Evolutionary conservation across 2,329 filamentous ascomycete species (phyloP).

Genomic region (Capronia americana): DNA sequence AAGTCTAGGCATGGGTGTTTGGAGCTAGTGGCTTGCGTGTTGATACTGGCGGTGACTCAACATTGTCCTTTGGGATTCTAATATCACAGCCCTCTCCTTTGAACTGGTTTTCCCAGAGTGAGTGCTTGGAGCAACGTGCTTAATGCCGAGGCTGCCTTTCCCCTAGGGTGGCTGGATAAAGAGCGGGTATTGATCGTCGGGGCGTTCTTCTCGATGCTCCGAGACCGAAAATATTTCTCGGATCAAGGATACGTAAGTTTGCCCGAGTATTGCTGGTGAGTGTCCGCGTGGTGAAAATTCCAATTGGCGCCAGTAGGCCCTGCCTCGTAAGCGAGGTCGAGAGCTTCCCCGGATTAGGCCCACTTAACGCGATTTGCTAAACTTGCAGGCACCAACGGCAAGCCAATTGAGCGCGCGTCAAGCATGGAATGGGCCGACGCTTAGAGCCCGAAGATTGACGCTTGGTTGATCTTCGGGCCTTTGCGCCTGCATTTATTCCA

Average conservation of each 20-base stretch:
- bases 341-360: background rate
- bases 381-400: background rate
- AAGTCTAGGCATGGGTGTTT: background rate
- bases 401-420: background rate
- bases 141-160: background rate
- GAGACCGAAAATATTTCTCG: background rate
- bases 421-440: background rate
- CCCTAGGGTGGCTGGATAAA: background rate
- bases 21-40: background rate
- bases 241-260: background rate
- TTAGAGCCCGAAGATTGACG: slow-evolving; percentile 1
- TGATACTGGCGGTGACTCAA: background rate
- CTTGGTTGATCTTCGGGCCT: slow-evolving; percentile 1
- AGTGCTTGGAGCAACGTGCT: background rate
- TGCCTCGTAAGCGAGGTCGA: background rate
- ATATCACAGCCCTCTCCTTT: background rate
- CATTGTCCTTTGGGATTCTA: background rate
- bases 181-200: background rate
- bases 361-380: background rate
- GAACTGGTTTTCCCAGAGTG: too few relatives aligned
- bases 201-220: background rate
- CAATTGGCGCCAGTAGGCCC: too few relatives aligned
- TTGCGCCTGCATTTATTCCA: background rate
- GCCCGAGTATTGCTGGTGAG: background rate
- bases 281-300: too few relatives aligned